Conservation (phyloP, 1,284 basidiomycete species). For the Thelephora terrestris region DNA sequence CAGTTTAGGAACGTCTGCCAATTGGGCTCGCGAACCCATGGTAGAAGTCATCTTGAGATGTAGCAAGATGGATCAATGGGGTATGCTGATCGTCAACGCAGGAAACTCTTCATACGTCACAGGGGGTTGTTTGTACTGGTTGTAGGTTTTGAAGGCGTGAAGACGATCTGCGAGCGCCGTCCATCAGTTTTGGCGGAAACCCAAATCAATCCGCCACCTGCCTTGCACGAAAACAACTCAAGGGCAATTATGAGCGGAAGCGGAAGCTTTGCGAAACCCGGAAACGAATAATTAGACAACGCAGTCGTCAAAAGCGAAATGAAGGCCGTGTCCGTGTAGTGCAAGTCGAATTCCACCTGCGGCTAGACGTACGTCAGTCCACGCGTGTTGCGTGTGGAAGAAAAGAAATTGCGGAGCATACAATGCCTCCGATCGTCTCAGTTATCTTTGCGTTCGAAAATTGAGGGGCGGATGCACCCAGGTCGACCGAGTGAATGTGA, state of each 20-base stretch:
- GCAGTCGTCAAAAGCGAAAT: constrained; percentile 74
- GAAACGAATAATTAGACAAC: constrained; percentile 72
- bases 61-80: constrained; percentile 52
- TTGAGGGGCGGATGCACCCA: constrained; percentile 60
- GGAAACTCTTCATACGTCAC: constrained; percentile 24
- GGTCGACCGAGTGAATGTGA: constrained; percentile 62
- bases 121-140: constrained; percentile 29
- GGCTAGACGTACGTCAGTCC: constrained; percentile 15
- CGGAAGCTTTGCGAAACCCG: constrained; percentile 71
- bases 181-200: not conserved
- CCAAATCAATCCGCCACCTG: constrained; percentile 22
- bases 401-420: not conserved
- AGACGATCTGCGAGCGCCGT: not conserved
- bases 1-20: constrained; percentile 75
- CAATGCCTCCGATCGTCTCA: not conserved
- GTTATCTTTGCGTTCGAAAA: constrained; percentile 46
- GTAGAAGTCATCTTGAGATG: constrained; percentile 67
- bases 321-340: constrained; percentile 62
- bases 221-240: constrained; percentile 64
- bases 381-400: too few species aligned
- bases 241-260: constrained; percentile 70
- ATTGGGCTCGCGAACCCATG: constrained; percentile 74
- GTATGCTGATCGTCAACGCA: constrained; percentile 51
- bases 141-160: not conserved
- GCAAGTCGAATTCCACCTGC: constrained; percentile 55